Conservation (phyloP, 805 yeast species). For the Cyberlindnera mycetangii region DNA sequence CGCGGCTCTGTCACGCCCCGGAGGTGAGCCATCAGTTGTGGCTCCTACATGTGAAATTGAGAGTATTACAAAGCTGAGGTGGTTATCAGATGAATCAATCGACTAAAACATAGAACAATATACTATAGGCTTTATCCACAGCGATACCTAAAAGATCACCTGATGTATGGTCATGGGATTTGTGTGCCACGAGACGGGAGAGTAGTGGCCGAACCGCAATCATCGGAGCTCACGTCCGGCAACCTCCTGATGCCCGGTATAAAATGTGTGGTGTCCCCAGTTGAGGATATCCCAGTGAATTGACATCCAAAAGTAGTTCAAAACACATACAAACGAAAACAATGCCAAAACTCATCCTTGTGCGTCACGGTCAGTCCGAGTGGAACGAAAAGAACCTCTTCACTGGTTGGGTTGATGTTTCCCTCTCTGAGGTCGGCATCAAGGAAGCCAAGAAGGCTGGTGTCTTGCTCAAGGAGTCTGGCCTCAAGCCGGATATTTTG, state of each 20-base stretch:
- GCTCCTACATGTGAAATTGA: no score
- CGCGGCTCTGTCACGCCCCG: no score
- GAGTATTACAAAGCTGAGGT: no score
- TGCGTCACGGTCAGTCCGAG: constrained; percentile 99
- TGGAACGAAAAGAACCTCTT: constrained; percentile 98
- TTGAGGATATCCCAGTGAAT: no score
- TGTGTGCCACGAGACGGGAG: neutral
- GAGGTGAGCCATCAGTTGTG: neutral
- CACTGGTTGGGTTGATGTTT: constrained; percentile 99
- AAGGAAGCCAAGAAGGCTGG: constrained; percentile 94
- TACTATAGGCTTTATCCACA: no score
- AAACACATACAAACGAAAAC: neutral
- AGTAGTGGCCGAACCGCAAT: neutral
- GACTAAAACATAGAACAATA: no score
- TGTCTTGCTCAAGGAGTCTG: constrained; percentile 82
- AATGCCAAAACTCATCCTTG: constrained; percentile 75
- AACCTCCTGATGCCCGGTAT: constrained; percentile 5
- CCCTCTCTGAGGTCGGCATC: constrained; percentile 77
- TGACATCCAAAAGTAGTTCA: no score
- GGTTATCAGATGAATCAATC: no score
- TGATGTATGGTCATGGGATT: neutral
- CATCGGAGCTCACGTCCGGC: constrained; percentile 2
- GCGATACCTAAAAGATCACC: no score
- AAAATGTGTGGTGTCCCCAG: neutral
- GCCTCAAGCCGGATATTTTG: constrained; percentile 79